A percentile compares a stretch with the other conserved stretches of the same genome.
These are phyloP conservation scores for Rubia balearica DNA, from an alignment of 305 asterid species.

Conservation along the genomic window DNA sequence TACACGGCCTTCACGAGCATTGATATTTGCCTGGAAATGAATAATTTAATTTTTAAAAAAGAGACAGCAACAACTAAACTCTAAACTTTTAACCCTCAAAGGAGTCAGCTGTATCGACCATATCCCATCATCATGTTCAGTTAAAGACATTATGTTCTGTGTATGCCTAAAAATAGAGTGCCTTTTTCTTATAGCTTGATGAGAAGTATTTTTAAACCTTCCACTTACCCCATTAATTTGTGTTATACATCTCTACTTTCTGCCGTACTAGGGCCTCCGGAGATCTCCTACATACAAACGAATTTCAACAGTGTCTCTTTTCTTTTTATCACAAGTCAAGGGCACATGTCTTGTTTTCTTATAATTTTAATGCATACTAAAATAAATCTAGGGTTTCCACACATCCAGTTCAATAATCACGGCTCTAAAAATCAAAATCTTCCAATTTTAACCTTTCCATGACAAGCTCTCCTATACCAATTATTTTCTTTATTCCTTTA, in stretches of 20 bases:
- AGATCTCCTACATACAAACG: too few species aligned
- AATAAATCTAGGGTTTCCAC: background rate
- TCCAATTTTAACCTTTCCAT: background rate
- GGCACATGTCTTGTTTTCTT: background rate
- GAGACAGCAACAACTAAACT: background rate
- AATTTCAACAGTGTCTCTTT: too few species aligned
- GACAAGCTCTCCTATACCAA: background rate
- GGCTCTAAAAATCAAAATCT: background rate
- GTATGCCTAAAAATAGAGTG: background rate
- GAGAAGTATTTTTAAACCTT: background rate
- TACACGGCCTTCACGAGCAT: conserved; percentile 98
- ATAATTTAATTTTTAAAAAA: conserved; percentile 10
- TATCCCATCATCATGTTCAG: background rate
- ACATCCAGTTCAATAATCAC: background rate
- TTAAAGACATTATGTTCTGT: too few species aligned
- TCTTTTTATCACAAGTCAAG: too few species aligned
- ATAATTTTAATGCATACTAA: background rate
- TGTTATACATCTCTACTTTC: too few species aligned
- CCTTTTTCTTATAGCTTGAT: background rate
- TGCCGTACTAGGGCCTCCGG: too few species aligned
- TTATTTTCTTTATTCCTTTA: background rate
- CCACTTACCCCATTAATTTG: too few species aligned
- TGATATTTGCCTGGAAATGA: conserved; percentile 66
- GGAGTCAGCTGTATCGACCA: background rate
- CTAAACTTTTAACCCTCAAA: too few species aligned